Base-by-base conservation (phyloP, 768 basidiomycete genomes). In the Suillus bovinus region DNA sequence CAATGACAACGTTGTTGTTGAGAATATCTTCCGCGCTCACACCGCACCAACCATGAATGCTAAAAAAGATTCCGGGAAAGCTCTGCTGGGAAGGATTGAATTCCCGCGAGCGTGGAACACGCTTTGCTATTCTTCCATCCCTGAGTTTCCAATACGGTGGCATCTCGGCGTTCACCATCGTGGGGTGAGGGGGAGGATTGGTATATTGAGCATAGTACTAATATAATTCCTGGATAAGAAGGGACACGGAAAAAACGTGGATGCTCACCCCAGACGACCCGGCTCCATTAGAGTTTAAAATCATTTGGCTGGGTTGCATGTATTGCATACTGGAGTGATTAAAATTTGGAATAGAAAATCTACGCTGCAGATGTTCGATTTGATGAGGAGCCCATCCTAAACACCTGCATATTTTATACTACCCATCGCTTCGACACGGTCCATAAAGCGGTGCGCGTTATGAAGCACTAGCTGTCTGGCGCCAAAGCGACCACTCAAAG, bases 131-230 rank as follows among this genome's bases (percentile, higher is more conserved):
- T 10, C 65, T 70, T 47, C 65, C 65, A 31, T 72, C 65, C 20
- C 53, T 54, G 39, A 69, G 24, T n/a, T 14, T 1, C 14, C 58
- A 70, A 24, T 61, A 33, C 16, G 44, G 55, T 58, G 73, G 72
- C 69, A 72, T 73, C 1, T 54, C 39, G 2, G 34, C 44, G n/a
- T 20, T 58, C 60, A 61, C 17, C 1, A 39, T 27, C 20, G 61
- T 61, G 0, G 72, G 72, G 22, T 74, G 72, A 20, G 13, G 5
- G 7, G 72, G 64, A 6, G 67, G 68, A 41, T 71, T 70, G 1
- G 57, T 24, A 2, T 38, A 20, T 6, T 50, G 44, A 5, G 31
- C 4, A 5, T 69, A 67, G 33, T 68, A 59, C 73, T 73, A 42
- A 31, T 20, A 0, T 2, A 22, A 57, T 13, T 17, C 14, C 20